Percentiles rank a stretch among this genome's conserved stretches.
Evolutionary conservation across 352 stramenopile genomes (phyloP).

Genomic region (Globisporangium echinulatum): DNA sequence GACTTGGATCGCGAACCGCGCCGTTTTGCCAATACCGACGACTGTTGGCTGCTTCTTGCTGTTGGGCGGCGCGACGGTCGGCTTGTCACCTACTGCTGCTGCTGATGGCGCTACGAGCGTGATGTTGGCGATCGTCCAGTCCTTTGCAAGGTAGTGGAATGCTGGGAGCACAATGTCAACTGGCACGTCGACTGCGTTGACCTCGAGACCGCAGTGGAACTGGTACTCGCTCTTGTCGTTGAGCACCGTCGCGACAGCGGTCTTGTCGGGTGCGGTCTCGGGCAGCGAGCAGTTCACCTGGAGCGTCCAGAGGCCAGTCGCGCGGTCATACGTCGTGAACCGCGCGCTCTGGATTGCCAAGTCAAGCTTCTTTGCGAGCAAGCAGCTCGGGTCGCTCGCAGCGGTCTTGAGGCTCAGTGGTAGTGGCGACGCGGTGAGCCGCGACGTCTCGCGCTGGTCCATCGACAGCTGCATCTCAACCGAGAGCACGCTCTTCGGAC

Average conservation of each 20-base stretch:
- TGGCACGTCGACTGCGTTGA: slow-evolving; percentile 9
- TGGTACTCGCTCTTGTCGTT: slow-evolving; percentile 9
- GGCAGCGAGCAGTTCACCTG: slow-evolving; percentile 18
- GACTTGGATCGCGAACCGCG: slow-evolving; percentile 12
- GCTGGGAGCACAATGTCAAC: slow-evolving; percentile 14
- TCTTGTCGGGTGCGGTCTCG: slow-evolving; percentile 5
- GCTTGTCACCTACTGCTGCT: not conserved
- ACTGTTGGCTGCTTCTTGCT: slow-evolving; percentile 1
- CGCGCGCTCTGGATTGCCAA: slow-evolving; percentile 7
- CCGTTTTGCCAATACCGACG: slow-evolving; percentile 10
- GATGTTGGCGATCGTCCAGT: slow-evolving; percentile 18
- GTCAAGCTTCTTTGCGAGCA: slow-evolving; percentile 13
- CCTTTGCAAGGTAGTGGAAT: slow-evolving; percentile 13
- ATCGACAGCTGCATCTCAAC: slow-evolving; percentile 15
- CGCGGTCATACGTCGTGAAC: slow-evolving; percentile 10
- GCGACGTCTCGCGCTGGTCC: slow-evolving; percentile 4
- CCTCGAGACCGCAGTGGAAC: slow-evolving; percentile 12
- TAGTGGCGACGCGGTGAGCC: slow-evolving; percentile 3
- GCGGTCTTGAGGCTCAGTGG: slow-evolving; percentile 9
- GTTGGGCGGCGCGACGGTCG: slow-evolving; percentile 8
- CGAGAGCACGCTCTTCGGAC: slow-evolving; percentile 10
- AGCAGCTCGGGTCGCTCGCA: slow-evolving; percentile 15
- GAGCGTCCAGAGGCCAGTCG: slow-evolving; percentile 15
- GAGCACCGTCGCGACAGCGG: slow-evolving; percentile 3
- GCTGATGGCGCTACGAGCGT: not conserved